Evolutionary conservation across 2,329 filamentous ascomycete genomes (phyloP), one percentile per base, ranked within the genome.

Genomic region (Celoporthe dispersa): DNA sequence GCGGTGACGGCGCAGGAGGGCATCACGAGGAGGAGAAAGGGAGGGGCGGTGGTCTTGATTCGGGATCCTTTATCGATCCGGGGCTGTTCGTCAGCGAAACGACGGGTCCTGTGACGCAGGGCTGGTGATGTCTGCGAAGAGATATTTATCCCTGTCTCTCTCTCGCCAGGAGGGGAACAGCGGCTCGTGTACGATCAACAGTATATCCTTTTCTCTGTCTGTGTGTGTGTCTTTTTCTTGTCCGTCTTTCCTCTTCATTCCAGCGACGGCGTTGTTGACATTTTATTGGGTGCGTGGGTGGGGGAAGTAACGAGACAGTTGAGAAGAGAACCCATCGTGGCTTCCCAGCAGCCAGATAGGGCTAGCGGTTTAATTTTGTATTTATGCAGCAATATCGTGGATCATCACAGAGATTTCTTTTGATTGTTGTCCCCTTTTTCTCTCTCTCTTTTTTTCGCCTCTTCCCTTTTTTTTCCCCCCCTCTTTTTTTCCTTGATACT

Each of bases 51-150:
- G 44, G 44, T n/a, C 39, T 64, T 33, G 63, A 63, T 28, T 19
- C 63, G 22, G 63, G 28, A 16, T 55, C 63, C 22, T 48, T 25
- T 31, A n/a, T 65, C 44, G 48, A 65, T 44, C 44, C 44, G n/a
- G 63, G 31, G 3, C 48, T 65, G 12, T 51, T n/a, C n/a, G 28
- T 31, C 28, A 35, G 25, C 22, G 63, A 25, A 8, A 48, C 44
- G 8, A n/a, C 41, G 16, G 25, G 48, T 7, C 53, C 31, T 16
- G 31, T 25, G 44, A 11, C 62, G n/a, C 41, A 22, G 22, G 44
- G 62, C 7, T 64, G 62, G 41, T 64, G 62, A 64, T 35, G 16
- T 3, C 31, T 22, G 33, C 39, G 19, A 39, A 19, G 22, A 31
- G 62, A 35, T 35, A 28, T 61, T n/a, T 22, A 14, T 3, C 14